Percentiles rank a stretch among this genome's conserved stretches.
These are phyloP conservation scores for Phytomonas serpens DNA, from an alignment of 208 protist species.

Conservation along the genomic window DNA sequence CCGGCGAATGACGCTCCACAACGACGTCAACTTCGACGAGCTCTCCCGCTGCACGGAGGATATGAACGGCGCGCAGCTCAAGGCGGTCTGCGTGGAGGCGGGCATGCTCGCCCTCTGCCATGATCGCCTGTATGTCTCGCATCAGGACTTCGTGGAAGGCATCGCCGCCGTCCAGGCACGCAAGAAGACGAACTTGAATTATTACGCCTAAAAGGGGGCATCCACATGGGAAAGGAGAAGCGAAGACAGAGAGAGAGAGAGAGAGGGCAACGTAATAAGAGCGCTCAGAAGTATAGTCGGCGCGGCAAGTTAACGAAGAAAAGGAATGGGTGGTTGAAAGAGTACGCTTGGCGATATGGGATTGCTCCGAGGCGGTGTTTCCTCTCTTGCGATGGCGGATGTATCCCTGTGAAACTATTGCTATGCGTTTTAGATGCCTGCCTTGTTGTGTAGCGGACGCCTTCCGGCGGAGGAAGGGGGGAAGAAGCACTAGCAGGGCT, in stretches of 20 bases:
- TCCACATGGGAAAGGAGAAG: background rate
- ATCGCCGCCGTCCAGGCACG: constrained; percentile 97
- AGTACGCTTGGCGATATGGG: background rate
- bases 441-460: background rate
- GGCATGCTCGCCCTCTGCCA: constrained; percentile 99
- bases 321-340: background rate
- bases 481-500: background rate
- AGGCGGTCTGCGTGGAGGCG: constrained; percentile 99
- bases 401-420: background rate
- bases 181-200: constrained; percentile 99
- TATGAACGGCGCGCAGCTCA: constrained; percentile 99
- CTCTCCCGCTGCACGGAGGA: constrained; percentile 98
- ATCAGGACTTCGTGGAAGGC: constrained; percentile 99
- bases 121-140: constrained; percentile 80
- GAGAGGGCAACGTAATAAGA: background rate
- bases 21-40: constrained; percentile 99
- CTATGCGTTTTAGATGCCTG: background rate
- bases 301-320: background rate
- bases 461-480: background rate
- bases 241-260: background rate
- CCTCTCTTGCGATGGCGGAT: background rate
- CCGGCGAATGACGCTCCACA: constrained; percentile 97
- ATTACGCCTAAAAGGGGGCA: constrained; percentile 94
- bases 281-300: background rate
- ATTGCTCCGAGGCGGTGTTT: background rate